Conservation (phyloP, 306 rosid genomes). For the Arachis hypogaea region DNA sequence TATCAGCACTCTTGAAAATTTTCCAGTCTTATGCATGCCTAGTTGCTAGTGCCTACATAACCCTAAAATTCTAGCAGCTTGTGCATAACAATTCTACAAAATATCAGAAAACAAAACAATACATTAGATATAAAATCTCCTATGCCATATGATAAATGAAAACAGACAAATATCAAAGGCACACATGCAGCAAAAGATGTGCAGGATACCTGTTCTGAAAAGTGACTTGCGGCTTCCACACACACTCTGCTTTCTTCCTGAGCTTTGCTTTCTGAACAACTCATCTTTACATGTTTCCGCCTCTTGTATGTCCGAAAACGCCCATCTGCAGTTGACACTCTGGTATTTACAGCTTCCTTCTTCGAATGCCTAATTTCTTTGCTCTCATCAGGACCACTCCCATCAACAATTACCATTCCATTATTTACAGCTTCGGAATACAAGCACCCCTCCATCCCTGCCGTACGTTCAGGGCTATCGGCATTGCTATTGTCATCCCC, state of each 20-base stretch:
- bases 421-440: conserved; percentile 34
- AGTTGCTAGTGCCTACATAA: neutral
- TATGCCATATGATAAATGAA: conserved; percentile 2
- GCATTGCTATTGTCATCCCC: conserved; percentile 53
- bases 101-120: neutral
- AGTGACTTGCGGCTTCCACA: conserved; percentile 48
- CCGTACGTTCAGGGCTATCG: conserved; percentile 39
- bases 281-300: conserved; percentile 60
- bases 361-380: conserved; percentile 41
- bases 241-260: conserved; percentile 46
- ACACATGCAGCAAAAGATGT: conserved; percentile 29
- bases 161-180: conserved; percentile 21
- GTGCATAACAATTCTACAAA: conserved; percentile 18
- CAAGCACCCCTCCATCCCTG: conserved; percentile 29
- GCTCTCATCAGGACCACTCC: conserved; percentile 39
- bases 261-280: conserved; percentile 51
- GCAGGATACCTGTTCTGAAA: conserved; percentile 54
- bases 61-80: conserved; percentile 9
- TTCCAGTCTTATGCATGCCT: conserved; percentile 1
- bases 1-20: conserved; percentile 3
- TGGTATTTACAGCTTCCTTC: conserved; percentile 44
- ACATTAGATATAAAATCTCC: conserved; percentile 10
- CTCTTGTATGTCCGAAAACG: conserved; percentile 77
- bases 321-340: conserved; percentile 33
- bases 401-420: conserved; percentile 35